Percentiles rank a stretch among this genome's conserved stretches.
Conservation (phyloP, 73 alveolate genomes). For the Symbiodinium natans region DNA sequence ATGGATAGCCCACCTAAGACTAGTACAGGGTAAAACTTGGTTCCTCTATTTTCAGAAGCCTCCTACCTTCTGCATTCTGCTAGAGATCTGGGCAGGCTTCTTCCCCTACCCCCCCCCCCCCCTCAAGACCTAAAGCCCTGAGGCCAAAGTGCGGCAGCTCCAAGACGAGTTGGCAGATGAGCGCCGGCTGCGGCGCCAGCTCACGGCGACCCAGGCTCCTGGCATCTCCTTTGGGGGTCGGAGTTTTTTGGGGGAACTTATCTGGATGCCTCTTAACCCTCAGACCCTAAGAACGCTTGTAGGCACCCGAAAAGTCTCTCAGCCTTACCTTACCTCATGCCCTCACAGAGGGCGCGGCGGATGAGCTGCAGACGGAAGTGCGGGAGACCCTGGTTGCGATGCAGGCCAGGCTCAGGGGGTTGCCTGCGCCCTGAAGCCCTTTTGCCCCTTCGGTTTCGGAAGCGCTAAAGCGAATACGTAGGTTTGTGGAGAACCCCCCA, state of each 20-base stretch:
- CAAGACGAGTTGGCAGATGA: background rate
- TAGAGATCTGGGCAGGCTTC: no score
- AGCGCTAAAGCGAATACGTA: no score
- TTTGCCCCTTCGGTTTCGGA: no score
- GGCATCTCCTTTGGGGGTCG: background rate
- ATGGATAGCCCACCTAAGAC: no score
- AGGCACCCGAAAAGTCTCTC: background rate
- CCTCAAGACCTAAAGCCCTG: background rate
- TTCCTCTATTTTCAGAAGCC: no score
- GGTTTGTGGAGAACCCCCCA: no score
- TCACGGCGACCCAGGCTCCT: background rate
- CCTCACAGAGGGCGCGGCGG: background rate
- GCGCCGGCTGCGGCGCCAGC: background rate
- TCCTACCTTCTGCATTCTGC: no score
- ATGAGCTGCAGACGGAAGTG: background rate
- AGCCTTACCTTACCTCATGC: background rate
- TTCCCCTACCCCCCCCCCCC: no score
- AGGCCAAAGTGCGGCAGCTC: constrained; percentile 3
- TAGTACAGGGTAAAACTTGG: no score
- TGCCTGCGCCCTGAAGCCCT: no score
- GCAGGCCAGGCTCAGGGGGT: background rate
- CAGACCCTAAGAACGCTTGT: background rate
- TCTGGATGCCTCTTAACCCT: background rate
- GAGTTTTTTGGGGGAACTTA: background rate
- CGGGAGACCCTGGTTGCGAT: background rate